These are phyloP conservation scores for Physcia stellaris DNA, from an alignment of 495 filamentous ascomycete genomes.

Conservation along the genomic window DNA sequence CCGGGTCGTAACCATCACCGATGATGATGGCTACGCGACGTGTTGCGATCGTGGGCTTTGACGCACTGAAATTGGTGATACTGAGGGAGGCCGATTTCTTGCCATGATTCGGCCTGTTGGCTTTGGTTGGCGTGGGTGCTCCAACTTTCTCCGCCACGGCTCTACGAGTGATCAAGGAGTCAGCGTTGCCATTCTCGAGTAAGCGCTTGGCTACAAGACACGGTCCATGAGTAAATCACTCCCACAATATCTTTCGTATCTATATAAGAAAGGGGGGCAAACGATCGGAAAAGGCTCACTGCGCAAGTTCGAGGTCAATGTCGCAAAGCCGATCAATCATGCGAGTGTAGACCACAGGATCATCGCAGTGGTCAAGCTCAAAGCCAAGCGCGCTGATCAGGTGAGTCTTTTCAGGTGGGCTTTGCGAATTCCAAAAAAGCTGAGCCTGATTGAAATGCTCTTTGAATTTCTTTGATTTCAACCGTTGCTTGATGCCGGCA, in stretches of 20 bases:
- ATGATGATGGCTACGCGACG: slow-evolving; percentile 68
- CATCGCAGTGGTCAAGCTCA: slow-evolving; percentile 84
- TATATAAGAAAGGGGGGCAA: too few relatives aligned
- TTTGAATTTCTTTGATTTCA: slow-evolving; percentile 61
- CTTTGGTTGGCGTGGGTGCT: slow-evolving; percentile 41
- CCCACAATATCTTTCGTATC: too few relatives aligned
- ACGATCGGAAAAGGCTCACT: too few relatives aligned
- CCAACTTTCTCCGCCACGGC: slow-evolving; percentile 57
- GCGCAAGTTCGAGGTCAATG: slow-evolving; percentile 59
- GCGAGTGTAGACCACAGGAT: slow-evolving; percentile 63
- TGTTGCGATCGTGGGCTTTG: slow-evolving; percentile 50
- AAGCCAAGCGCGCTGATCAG: slow-evolving; percentile 58
- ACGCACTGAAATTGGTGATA: slow-evolving; percentile 52
- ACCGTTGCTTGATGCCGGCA: slow-evolving; percentile 55
- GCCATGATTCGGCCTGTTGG: slow-evolving; percentile 47
- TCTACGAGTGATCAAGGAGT: too few relatives aligned
- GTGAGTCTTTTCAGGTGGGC: slow-evolving; percentile 55
- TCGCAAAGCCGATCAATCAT: slow-evolving; percentile 57
- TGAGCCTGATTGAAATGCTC: slow-evolving; percentile 56
- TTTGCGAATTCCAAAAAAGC: slow-evolving; percentile 72
- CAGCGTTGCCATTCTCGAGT: too few relatives aligned
- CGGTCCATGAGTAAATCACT: too few relatives aligned
- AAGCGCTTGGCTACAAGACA: too few relatives aligned
- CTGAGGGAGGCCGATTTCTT: slow-evolving; percentile 49
- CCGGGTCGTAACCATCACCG: slow-evolving; percentile 64